Conservation (phyloP, 441 rosid species). For the Macaranga tanarius region DNA sequence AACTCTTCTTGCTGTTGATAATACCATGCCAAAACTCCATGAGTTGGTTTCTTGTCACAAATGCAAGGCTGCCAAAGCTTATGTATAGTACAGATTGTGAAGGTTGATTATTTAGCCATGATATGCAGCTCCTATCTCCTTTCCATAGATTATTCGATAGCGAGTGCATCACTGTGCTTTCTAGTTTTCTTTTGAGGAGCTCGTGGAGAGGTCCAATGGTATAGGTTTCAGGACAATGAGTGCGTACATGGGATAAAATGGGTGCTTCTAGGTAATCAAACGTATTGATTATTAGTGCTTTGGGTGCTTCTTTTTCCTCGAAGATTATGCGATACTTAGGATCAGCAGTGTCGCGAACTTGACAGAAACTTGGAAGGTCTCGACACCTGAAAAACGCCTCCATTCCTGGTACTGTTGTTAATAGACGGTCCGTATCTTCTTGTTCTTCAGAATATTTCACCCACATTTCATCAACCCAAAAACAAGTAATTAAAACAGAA, state of each 20-base stretch:
- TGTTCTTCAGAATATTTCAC: slow-evolving; percentile 18
- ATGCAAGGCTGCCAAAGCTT: no score
- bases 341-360: neutral
- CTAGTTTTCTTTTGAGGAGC: slow-evolving; percentile 28
- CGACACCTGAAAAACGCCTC: slow-evolving; percentile 39
- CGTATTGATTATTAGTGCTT: slow-evolving; percentile 1
- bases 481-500: no score
- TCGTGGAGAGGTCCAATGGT: slow-evolving; percentile 53
- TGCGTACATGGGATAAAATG: neutral
- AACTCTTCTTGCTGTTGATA: no score
- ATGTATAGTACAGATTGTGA: no score
- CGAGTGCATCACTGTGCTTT: neutral
- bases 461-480: no score
- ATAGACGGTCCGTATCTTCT: slow-evolving; percentile 44
- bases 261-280: slow-evolving; percentile 9
- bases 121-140: no score
- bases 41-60: no score
- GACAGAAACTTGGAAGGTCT: slow-evolving; percentile 18
- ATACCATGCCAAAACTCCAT: no score
- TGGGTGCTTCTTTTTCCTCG: neutral
- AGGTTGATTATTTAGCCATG: no score
- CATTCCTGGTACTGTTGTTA: slow-evolving; percentile 44
- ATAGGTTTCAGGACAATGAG: slow-evolving; percentile 36
- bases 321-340: neutral
- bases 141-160: no score